Evolutionary conservation across 176 grass and related monocot species (phyloP), one percentile per base, ranked within the genome.

Genomic region (Oryza coarctata): DNA sequence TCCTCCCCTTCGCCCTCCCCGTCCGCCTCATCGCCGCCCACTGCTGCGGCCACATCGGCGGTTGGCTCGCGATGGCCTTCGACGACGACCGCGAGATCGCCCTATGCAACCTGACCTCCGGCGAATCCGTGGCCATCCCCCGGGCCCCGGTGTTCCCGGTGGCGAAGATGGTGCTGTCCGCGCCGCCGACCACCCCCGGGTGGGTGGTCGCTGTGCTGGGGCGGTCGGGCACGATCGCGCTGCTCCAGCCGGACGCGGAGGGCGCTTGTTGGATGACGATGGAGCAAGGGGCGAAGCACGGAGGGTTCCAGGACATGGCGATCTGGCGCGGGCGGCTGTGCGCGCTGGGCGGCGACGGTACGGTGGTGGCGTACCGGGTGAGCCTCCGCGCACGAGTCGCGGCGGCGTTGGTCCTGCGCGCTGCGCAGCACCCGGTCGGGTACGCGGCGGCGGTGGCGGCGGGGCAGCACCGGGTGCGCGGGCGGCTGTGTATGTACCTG

Each of bases 41-140:
- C 18, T 83, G 86, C 43, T 83, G 86, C 68, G 86, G 86, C 10
- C 80, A 88, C 74, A 11, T 73, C 25, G 80, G 26, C 58, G 66
- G 80, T 8, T 83, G 80, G 80, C 58, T 88, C 20, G 74, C 73
- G 14, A 83, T 88, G 74, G 74, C 74, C 58, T 65, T 72, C 6
- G 86, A 88, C 27, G 34, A 49, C 5, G 86, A 83, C 6, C 74
- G 67, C 5, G 29, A 58, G 9, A 12, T 87, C 0, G 31, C 25
- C 18, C 67, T 83, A 27, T 77, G 39, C 58, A 78, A 83, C 74
- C 13, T 64, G 33, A 31, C 78, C 20, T 73, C 80, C 58, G 67
- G 80, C 2, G 10, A 6, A 32, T 83, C 33, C 20, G 27, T 78
- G 3, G 27, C 12, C 32, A 0, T 88, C 43, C 32, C 86, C 0